phyloP scores from a whole-genome alignment of 345 rosid genomes.

The Citrus medica region DNA sequence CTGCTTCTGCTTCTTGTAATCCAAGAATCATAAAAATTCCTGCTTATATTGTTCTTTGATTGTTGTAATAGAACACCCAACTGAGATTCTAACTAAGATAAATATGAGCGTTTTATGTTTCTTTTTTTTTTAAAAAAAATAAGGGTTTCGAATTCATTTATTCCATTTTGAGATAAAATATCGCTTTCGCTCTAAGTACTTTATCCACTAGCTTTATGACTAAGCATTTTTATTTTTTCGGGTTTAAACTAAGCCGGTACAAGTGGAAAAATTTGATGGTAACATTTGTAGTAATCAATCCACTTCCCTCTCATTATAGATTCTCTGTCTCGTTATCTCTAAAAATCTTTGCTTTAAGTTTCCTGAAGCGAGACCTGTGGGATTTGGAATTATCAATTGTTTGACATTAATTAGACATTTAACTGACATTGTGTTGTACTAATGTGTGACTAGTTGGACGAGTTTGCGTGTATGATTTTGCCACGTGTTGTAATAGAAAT shows the following conservation, averaged over 20 bases:
- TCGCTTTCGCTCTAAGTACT: background rate
- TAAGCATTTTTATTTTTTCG: background rate
- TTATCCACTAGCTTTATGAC: slow-evolving; percentile 6
- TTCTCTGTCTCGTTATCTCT: background rate
- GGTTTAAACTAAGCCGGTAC: background rate
- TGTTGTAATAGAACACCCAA: too few species aligned
- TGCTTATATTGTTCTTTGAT: background rate
- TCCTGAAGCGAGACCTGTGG: slow-evolving; percentile 8
- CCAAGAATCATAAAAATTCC: background rate
- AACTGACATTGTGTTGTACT: background rate
- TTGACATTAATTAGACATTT: background rate
- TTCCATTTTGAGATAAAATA: background rate
- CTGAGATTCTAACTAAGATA: background rate
- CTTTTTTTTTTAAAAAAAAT: too few species aligned
- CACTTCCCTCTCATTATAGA: background rate
- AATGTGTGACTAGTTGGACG: background rate
- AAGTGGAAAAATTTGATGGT: background rate
- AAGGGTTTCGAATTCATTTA: too few species aligned
- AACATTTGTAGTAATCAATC: background rate
- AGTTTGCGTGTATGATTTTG: background rate
- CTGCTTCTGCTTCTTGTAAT: background rate
- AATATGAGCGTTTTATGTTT: background rate
- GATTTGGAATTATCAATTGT: background rate
- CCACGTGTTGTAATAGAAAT: background rate
- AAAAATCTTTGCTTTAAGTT: background rate